Evolutionary conservation across 1,139 yeast species (phyloP), one percentile per base, ranked within the genome.

Genomic region (Yamadazyma atlantica): DNA sequence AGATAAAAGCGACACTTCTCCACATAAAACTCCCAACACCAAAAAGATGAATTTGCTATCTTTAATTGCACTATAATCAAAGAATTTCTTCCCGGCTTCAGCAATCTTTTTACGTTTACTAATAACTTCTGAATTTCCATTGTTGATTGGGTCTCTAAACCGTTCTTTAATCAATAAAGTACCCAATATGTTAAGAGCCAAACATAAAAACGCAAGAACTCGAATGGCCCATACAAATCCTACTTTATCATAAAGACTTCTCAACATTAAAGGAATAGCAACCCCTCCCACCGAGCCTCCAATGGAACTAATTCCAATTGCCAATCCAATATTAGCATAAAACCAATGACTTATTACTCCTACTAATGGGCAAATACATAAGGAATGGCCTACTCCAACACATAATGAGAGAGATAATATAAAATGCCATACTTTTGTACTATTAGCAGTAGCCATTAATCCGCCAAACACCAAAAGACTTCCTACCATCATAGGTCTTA

Each of bases 241-340:
- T 29, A 77, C 71, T 34, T 66, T 65, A 2, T 57, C 55, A 49
- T 78, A 82, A 12, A 80, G 55, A 26, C 67, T 65, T 43, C 82
- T 62, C 44, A 82, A 65, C 63, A 81, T 68, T 34, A 80, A 64
- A 1, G 88, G 85, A 56, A 81, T 77, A 11, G 73, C 54, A 21
- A 78, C 62, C 24, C 86, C 87, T 11, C 86, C 87, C 9, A 80
- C 61, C 13, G 82, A 74, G 0, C 85, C 86, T 13, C 86, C 86
- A 50, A 74, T 63, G 1, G 84, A 75, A 2, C 84, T 80, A 0
- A 78, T 44, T 0, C 83, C 82, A 14, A 76, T 67, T 3, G 80
- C 81, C 23, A 66, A 57, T 0, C 82, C 85, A 38, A 85, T 62
- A 42, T 69, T 71, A 34, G 59, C 61, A 39, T 61, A 58, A 49